Percentiles rank a stretch among this genome's conserved stretches.
Conservation (phyloP, 1,139 yeast species). For the Blastobotrys elegans region DNA sequence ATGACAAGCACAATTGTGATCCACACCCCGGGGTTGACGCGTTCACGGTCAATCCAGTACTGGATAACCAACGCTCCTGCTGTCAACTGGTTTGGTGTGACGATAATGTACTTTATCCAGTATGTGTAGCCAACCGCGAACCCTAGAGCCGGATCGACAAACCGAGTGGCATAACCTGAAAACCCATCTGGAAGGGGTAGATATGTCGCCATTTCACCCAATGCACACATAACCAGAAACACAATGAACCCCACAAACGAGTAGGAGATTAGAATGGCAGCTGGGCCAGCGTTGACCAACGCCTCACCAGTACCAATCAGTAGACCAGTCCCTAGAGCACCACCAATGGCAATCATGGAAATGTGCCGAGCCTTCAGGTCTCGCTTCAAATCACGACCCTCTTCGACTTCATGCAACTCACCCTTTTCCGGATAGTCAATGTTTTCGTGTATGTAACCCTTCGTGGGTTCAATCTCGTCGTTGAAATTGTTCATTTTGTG, state of each 20-base stretch:
- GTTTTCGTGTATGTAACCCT: slow-evolving; percentile 1
- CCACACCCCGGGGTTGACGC: slow-evolving; percentile 56
- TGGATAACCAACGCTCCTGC: slow-evolving; percentile 49
- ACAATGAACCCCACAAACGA: slow-evolving; percentile 20
- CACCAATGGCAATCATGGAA: slow-evolving; percentile 72
- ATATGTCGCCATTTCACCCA: slow-evolving; percentile 59
- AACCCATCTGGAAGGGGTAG: slow-evolving; percentile 62
- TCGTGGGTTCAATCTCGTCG: slow-evolving; percentile 1
- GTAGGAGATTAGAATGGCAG: slow-evolving; percentile 56
- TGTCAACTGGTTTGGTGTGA: slow-evolving; percentile 55
- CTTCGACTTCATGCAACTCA: slow-evolving; percentile 1
- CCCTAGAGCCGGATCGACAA: slow-evolving; percentile 62
- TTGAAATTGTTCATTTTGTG: not conserved
- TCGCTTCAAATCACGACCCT: slow-evolving; percentile 42
- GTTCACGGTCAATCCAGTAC: slow-evolving; percentile 60
- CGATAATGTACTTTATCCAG: slow-evolving; percentile 58
- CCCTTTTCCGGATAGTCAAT: not conserved
- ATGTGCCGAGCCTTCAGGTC: slow-evolving; percentile 59
- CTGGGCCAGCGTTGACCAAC: slow-evolving; percentile 59
- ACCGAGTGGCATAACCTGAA: slow-evolving; percentile 50
- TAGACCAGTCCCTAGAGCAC: slow-evolving; percentile 63
- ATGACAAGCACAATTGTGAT: slow-evolving; percentile 51
- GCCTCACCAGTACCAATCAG: slow-evolving; percentile 64
- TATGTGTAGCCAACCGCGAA: slow-evolving; percentile 74
- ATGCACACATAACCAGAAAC: slow-evolving; percentile 52